phyloP scores from a whole-genome alignment of 1,284 basidiomycete genomes.

The Cystodermella granulosa region DNA sequence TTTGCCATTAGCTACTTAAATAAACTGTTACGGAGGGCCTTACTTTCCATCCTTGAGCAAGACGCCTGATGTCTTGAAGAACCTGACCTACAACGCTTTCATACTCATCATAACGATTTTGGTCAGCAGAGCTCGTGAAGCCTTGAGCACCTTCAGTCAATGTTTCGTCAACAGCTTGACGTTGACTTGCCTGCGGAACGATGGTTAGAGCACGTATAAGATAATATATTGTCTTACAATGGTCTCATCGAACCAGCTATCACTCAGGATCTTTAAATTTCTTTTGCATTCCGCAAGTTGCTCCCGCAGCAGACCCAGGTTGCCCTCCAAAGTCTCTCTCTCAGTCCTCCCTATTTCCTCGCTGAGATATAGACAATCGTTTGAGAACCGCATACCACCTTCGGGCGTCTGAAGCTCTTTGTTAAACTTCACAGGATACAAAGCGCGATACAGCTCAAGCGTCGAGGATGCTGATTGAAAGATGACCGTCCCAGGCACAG shows the following conservation, averaged over 20 bases:
- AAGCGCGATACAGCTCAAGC: constrained; percentile 76
- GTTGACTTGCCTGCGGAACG: constrained; percentile 37
- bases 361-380: constrained; percentile 75
- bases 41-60: constrained; percentile 74
- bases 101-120: constrained; percentile 73
- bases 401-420: constrained; percentile 54
- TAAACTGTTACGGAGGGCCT: too few relatives aligned
- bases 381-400: constrained; percentile 74
- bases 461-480: constrained; percentile 61
- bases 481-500: constrained; percentile 50
- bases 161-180: constrained; percentile 34
- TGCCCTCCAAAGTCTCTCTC: constrained; percentile 20
- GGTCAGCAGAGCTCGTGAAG: constrained; percentile 69
- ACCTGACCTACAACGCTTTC: constrained; percentile 67
- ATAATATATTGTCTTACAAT: constrained; percentile 47
- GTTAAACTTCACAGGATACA: constrained; percentile 71
- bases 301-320: constrained; percentile 36
- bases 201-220: neutral
- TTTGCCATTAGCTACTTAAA: neutral
- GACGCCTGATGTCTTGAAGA: constrained; percentile 60
- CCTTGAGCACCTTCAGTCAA: constrained; percentile 60
- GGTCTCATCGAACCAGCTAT: constrained; percentile 64
- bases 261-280: constrained; percentile 50
- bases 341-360: constrained; percentile 45
- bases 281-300: constrained; percentile 49